phyloP scores from a whole-genome alignment of 352 stramenopile genomes.

The Phytophthora idaei region DNA sequence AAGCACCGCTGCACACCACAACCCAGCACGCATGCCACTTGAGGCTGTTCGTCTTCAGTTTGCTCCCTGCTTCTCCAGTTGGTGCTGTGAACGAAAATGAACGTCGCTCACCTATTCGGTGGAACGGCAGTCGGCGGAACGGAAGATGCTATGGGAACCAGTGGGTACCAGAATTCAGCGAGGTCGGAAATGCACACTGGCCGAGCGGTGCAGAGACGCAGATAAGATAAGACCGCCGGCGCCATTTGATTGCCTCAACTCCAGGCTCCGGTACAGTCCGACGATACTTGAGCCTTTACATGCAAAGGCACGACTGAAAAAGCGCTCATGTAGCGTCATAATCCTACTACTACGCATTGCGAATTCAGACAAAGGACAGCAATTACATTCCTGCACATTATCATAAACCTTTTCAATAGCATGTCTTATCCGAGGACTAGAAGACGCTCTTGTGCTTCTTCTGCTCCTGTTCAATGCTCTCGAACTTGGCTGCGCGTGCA shows the following conservation, averaged over 20 bases:
- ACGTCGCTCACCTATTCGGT: conserved; percentile 10
- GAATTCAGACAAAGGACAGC: not conserved
- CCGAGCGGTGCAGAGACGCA: conserved; percentile 3
- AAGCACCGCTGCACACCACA: conserved; percentile 13
- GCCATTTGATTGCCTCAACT: conserved; percentile 16
- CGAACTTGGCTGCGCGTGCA: conserved; percentile 68
- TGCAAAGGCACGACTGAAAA: conserved; percentile 28
- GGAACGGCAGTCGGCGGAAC: conserved; percentile 12
- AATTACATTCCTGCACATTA: not conserved
- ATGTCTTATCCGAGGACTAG: conserved; percentile 16
- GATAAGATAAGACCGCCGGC: conserved; percentile 21
- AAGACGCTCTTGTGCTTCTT: conserved; percentile 48
- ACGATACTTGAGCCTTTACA: conserved; percentile 27
- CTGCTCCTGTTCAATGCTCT: conserved; percentile 58
- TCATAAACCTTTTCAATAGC: conserved; percentile 4
- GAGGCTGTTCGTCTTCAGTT: not conserved
- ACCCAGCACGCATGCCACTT: conserved; percentile 15
- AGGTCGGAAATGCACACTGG: conserved; percentile 12
- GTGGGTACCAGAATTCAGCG: not conserved
- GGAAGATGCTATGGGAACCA: conserved; percentile 22
- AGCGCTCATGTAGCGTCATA: not conserved
- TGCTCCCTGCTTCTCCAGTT: not conserved
- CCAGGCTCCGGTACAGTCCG: not conserved
- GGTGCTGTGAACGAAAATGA: conserved; percentile 17
- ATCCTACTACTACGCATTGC: not conserved